phyloP scores from a whole-genome alignment of 495 filamentous ascomycete genomes.

The Neurospora terricola region DNA sequence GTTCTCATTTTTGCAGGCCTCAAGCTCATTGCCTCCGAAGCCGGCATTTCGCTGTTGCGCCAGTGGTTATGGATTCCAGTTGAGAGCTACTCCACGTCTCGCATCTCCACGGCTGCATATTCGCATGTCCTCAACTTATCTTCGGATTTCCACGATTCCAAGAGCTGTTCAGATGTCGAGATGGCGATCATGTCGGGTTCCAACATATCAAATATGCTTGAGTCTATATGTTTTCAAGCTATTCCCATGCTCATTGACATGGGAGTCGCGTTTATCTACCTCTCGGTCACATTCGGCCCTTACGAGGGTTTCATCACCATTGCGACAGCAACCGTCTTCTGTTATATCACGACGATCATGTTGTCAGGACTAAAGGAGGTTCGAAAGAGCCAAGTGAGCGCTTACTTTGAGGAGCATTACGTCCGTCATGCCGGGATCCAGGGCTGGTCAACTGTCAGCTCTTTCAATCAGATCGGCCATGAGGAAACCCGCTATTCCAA shows the following conservation, averaged over 20 bases:
- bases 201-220: slow-evolving; percentile 52
- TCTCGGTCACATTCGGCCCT: slow-evolving; percentile 58
- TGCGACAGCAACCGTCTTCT: slow-evolving; percentile 49
- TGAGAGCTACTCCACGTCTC: slow-evolving; percentile 51
- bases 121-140: slow-evolving; percentile 69
- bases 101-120: slow-evolving; percentile 55
- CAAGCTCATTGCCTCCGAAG: slow-evolving; percentile 44
- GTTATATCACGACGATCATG: slow-evolving; percentile 51
- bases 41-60: slow-evolving; percentile 44
- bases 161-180: slow-evolving; percentile 61
- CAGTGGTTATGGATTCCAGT: slow-evolving; percentile 57
- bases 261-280: slow-evolving; percentile 54
- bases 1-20: slow-evolving; percentile 46
- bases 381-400: slow-evolving; percentile 21
- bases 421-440: slow-evolving; percentile 54
- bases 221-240: slow-evolving; percentile 57
- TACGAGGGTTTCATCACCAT: slow-evolving; percentile 66
- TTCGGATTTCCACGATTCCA: slow-evolving; percentile 69
- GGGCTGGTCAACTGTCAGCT: slow-evolving; percentile 60
- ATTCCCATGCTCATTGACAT: slow-evolving; percentile 66
- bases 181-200: slow-evolving; percentile 56
- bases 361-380: slow-evolving; percentile 29
- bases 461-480: slow-evolving; percentile 61
- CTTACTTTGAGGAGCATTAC: slow-evolving; percentile 47
- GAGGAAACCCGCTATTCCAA: slow-evolving; percentile 53